These are phyloP conservation scores for Talaromyces nanjingensis DNA, from an alignment of 495 filamentous ascomycete genomes.

Conservation along the genomic window DNA sequence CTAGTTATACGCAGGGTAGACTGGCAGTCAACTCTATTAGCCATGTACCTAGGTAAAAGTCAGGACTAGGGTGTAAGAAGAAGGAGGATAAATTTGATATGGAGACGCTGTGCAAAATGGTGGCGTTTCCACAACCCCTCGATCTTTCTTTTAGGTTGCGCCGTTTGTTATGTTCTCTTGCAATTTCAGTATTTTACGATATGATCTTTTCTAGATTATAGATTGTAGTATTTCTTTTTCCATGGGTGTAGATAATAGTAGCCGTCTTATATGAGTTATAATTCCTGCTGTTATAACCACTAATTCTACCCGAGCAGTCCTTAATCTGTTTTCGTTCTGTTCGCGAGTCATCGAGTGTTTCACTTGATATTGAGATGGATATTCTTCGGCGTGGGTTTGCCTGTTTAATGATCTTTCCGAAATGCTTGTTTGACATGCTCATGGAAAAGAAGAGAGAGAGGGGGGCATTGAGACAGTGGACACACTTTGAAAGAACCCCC, in stretches of 20 bases:
- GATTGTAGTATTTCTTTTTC: neutral
- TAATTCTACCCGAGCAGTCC: neutral
- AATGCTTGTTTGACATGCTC: neutral
- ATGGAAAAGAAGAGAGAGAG: neutral
- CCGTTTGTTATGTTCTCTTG: neutral
- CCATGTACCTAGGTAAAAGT: neutral
- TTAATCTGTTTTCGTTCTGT: neutral
- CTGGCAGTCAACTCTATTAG: no score
- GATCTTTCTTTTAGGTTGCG: neutral
- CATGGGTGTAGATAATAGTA: neutral
- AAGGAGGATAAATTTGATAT: neutral
- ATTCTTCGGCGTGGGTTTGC: neutral
- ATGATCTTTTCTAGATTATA: neutral
- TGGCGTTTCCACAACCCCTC: neutral
- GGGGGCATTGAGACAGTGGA: neutral
- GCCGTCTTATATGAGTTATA: neutral
- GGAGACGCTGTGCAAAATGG: neutral
- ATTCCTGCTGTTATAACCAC: neutral
- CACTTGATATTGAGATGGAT: neutral
- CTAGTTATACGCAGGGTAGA: neutral
- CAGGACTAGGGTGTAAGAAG: neutral
- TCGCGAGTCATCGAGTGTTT: slow-evolving; percentile 5
- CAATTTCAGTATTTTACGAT: neutral
- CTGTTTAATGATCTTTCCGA: neutral
- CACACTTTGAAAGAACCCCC: neutral